Percentiles rank a stretch among this genome's conserved stretches.
phyloP scores from a whole-genome alignment of 2,329 filamentous ascomycete species.

The Pseudopithomyces chartarum region DNA sequence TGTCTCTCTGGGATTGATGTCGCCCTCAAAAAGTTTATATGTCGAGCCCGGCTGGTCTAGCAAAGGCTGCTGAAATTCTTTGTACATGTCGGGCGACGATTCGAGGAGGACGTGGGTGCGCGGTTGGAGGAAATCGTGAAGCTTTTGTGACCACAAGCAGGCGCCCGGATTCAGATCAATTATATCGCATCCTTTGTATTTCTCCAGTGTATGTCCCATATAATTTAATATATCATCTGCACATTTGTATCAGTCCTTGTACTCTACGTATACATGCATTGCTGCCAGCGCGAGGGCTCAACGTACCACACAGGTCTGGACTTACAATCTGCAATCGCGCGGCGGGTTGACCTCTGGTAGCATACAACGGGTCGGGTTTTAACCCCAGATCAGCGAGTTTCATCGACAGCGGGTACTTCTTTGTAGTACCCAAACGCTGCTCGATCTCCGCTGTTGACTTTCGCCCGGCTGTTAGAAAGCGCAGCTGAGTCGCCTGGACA shows the following conservation, averaged over 20 bases:
- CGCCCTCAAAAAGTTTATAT: conserved; percentile 53
- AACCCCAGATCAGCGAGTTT: neutral
- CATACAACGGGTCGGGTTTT: neutral
- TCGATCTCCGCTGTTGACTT: neutral
- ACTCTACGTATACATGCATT: neutral
- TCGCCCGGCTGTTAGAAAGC: neutral
- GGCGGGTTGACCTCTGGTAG: neutral
- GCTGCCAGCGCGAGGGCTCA: conserved; percentile 14
- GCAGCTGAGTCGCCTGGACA: neutral
- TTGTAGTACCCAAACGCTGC: neutral
- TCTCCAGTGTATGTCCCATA: conserved; percentile 69
- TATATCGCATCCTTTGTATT: conserved; percentile 79
- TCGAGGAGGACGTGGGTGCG: conserved; percentile 85
- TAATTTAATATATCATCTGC: conserved; percentile 72
- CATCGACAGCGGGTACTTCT: neutral
- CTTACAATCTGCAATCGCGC: conserved; percentile 48
- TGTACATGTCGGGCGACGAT: conserved; percentile 64
- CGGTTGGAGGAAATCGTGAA: conserved; percentile 77
- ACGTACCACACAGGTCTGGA: conserved; percentile 52
- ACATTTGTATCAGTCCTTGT: conserved; percentile 5
- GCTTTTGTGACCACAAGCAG: conserved; percentile 77
- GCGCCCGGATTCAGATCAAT: conserved; percentile 84
- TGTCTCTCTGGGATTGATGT: conserved; percentile 29
- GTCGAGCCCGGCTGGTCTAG: conserved; percentile 46
- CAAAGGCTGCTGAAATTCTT: conserved; percentile 61